phyloP scores from a whole-genome alignment of 2,329 filamentous ascomycete species.

The Colletotrichum phormii region DNA sequence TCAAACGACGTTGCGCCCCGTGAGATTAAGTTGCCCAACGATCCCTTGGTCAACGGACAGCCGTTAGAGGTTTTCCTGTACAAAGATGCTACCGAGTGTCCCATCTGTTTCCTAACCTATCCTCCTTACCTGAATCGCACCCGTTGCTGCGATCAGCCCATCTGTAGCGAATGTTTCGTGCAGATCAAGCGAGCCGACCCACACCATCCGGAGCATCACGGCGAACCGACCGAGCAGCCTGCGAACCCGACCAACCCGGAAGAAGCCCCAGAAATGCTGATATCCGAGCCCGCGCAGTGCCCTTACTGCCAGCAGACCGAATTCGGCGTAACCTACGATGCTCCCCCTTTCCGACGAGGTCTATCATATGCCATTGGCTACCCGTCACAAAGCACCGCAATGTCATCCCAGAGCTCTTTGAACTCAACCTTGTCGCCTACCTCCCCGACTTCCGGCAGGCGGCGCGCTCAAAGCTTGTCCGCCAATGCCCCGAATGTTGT shows the following conservation, averaged over 20 bases:
- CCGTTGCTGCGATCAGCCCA: slow-evolving; percentile 93
- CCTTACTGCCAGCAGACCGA: slow-evolving; percentile 96
- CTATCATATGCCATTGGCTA: slow-evolving; percentile 73
- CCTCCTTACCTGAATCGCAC: slow-evolving; percentile 95
- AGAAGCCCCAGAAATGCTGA: slow-evolving; percentile 72
- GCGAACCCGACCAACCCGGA: slow-evolving; percentile 58
- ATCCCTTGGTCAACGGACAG: slow-evolving; percentile 94
- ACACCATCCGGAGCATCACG: slow-evolving; percentile 84
- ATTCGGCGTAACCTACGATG: slow-evolving; percentile 94
- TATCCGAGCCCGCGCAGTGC: slow-evolving; percentile 91
- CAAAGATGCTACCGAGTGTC: slow-evolving; percentile 90
- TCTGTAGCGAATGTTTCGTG: slow-evolving; percentile 98
- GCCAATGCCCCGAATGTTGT: slow-evolving; percentile 88
- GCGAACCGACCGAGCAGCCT: slow-evolving; percentile 50
- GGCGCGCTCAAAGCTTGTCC: slow-evolving; percentile 73
- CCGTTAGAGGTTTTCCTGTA: slow-evolving; percentile 93
- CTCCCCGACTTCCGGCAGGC: slow-evolving; percentile 51
- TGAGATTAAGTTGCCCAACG: slow-evolving; percentile 82
- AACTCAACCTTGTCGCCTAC: slow-evolving; percentile 66
- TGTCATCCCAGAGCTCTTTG: slow-evolving; percentile 88
- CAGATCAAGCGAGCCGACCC: slow-evolving; percentile 97
- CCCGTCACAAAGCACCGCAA: slow-evolving; percentile 72
- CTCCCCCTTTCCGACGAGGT: slow-evolving; percentile 89
- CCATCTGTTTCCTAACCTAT: slow-evolving; percentile 96
- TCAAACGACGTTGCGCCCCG: slow-evolving; percentile 79